A percentile compares a stretch with the other conserved stretches of the same genome.
phyloP scores from a whole-genome alignment of 768 basidiomycete genomes.

The Solioccasus polychromus region DNA sequence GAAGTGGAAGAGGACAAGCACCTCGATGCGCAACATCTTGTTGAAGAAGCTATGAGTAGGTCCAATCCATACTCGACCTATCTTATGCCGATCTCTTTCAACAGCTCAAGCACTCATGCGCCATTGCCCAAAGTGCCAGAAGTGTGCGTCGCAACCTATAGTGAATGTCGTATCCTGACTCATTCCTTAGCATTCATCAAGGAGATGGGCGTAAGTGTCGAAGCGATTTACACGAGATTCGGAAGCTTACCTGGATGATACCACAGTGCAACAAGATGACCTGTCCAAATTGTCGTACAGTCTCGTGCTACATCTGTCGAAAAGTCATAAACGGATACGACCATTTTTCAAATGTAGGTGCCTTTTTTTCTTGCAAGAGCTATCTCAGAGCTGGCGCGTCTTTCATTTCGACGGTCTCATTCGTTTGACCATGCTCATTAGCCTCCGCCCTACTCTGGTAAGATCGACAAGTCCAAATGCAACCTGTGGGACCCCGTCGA shows the following conservation, averaged over 20 bases:
- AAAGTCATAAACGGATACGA: conserved; percentile 71
- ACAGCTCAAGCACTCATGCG: conserved; percentile 80
- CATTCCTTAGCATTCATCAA: conserved; percentile 69
- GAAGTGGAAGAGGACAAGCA: conserved; percentile 75
- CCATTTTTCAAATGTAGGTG: conserved; percentile 59
- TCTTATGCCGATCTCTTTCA: conserved; percentile 3
- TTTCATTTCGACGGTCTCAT: neutral
- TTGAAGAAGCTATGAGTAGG: conserved; percentile 93
- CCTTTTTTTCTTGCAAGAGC: neutral
- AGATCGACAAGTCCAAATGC: conserved; percentile 47
- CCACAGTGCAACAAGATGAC: conserved; percentile 89
- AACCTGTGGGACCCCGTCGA: conserved; percentile 68
- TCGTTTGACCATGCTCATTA: conserved; percentile 12
- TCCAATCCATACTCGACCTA: conserved; percentile 15
- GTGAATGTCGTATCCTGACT: neutral
- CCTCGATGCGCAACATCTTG: conserved; percentile 68
- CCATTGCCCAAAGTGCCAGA: conserved; percentile 82
- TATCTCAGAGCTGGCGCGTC: neutral
- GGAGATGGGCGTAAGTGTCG: conserved; percentile 60
- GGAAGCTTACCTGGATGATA: neutral
- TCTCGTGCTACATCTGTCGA: conserved; percentile 86
- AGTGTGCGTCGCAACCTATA: conserved; percentile 46
- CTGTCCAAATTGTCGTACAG: conserved; percentile 65
- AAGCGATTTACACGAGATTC: neutral
- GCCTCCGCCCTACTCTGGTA: conserved; percentile 20